Conservation (phyloP, 331 rosid genomes). For the Rosa hybrid region DNA sequence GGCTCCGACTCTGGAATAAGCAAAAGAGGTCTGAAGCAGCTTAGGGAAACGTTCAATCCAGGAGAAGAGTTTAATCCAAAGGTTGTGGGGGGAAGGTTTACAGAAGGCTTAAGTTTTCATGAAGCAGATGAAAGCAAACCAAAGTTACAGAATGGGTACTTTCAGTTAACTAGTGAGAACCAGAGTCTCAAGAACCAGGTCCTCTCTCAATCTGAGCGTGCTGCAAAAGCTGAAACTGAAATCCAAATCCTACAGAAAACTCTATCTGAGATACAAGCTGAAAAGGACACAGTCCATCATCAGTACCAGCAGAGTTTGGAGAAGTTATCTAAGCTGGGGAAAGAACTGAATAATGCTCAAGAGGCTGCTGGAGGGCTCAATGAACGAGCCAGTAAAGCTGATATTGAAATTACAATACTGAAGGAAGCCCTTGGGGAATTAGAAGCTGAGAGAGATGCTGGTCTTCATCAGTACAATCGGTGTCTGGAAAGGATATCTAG, state of each 20-base stretch:
- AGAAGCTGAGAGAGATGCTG: slow-evolving; percentile 69
- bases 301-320: slow-evolving; percentile 76
- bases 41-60: slow-evolving; percentile 44
- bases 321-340: slow-evolving; percentile 60
- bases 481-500: slow-evolving; percentile 69
- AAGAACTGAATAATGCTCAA: slow-evolving; percentile 63
- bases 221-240: slow-evolving; percentile 57
- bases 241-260: slow-evolving; percentile 60
- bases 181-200: slow-evolving; percentile 43
- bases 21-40: slow-evolving; percentile 77
- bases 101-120: slow-evolving; percentile 15
- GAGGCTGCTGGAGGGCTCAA: slow-evolving; percentile 65
- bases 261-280: slow-evolving; percentile 64
- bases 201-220: slow-evolving; percentile 49
- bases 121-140: slow-evolving; percentile 32
- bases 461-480: slow-evolving; percentile 60
- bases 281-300: slow-evolving; percentile 69
- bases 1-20: slow-evolving; percentile 42
- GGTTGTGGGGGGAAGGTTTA: slow-evolving; percentile 25
- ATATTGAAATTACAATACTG: slow-evolving; percentile 74
- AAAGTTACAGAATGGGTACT: slow-evolving; percentile 27
- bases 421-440: slow-evolving; percentile 70
- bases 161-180: slow-evolving; percentile 48
- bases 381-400: slow-evolving; percentile 83
- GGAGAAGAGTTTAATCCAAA: slow-evolving; percentile 24